Percentiles rank a stretch among this genome's conserved stretches.
phyloP scores from a whole-genome alignment of 768 basidiomycete genomes.

The Naematelia encephala region DNA sequence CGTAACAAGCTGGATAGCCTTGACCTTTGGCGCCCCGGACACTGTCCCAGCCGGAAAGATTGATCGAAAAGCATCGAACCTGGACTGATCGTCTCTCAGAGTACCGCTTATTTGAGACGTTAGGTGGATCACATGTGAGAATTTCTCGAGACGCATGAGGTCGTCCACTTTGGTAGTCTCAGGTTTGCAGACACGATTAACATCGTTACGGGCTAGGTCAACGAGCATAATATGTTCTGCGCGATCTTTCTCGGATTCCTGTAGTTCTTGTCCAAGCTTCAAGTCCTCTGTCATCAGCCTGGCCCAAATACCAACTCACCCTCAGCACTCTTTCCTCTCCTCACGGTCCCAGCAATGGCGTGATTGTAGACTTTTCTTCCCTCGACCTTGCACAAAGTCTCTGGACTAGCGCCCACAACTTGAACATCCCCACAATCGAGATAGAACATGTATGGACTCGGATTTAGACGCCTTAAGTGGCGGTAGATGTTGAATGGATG shows the following conservation, averaged over 20 bases:
- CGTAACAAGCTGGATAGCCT: slow-evolving; percentile 89
- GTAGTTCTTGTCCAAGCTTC: slow-evolving; percentile 66
- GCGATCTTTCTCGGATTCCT: slow-evolving; percentile 85
- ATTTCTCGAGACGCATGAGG: slow-evolving; percentile 88
- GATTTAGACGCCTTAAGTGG: slow-evolving; percentile 88
- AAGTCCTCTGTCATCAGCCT: slow-evolving; percentile 71
- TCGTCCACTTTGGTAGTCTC: slow-evolving; percentile 94
- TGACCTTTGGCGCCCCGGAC: slow-evolving; percentile 97
- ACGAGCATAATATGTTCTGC: slow-evolving; percentile 99
- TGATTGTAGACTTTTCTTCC: slow-evolving; percentile 91
- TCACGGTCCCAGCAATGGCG: slow-evolving; percentile 93
- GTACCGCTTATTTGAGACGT: slow-evolving; percentile 91
- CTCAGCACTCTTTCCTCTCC: slow-evolving; percentile 76
- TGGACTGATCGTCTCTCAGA: slow-evolving; percentile 73
- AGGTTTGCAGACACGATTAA: slow-evolving; percentile 93
- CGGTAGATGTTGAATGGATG: slow-evolving; percentile 98
- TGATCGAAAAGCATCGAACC: slow-evolving; percentile 97
- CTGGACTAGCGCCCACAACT: slow-evolving; percentile 96
- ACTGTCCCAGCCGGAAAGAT: slow-evolving; percentile 99
- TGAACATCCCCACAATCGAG: slow-evolving; percentile 89
- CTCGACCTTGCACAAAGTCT: slow-evolving; percentile 94
- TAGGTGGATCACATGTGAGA: slow-evolving; percentile 96
- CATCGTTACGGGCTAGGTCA: slow-evolving; percentile 95
- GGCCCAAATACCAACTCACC: slow-evolving; percentile 57
- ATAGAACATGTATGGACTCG: slow-evolving; percentile 99